Evolutionary conservation across 805 yeast genomes (phyloP), one percentile per base, ranked within the genome.

Genomic region (Starmerella cellae): DNA sequence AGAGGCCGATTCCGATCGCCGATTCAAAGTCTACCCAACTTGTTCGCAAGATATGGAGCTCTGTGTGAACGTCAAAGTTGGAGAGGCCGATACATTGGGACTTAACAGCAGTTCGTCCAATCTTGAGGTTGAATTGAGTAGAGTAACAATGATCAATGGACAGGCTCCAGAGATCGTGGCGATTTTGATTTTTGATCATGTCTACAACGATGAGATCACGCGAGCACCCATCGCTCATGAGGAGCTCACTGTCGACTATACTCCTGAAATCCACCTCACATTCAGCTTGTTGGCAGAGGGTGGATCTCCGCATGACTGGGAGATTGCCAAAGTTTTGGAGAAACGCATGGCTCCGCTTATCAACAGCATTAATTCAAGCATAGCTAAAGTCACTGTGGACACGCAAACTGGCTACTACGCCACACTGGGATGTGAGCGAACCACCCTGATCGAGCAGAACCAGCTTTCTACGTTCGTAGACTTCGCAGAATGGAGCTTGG

Each of bases 401-500:
- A 68, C 93, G 1, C 93, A 83, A 57, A 70, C 82, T 29, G 80
- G 79, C 47, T 79, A 79, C 59, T 82, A 74, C 56, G 74, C 82
- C 20, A 30, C 32, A 21, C n/a, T 46, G 38, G 41, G 47, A n/a
- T 37, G 39, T 17, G 60, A 57, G 2, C 59, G 62, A 5, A 27
- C 29, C 14, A 19, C 18, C 18, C 45, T 66, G 2, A 63, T 79
- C 16, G 64, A 66, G 20, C 61, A 67, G 41, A 57, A 65, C 8
- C 80, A 80, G 43, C 65, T 87, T 28, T 70, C 93, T 2, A 79
- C 87, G 13, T 74, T 82, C 49, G 71, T 87, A 46, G 91, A 88
- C 60, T 75, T 75, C 51, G 85, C 91, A 2, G 94, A 82, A 50
- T 81, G 94, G 94, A 79, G 79, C 43, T 67, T 79, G 48, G 60